Base-by-base conservation (phyloP, 371 early-diverging fungal genomes). In the Aphelidium insulamus region DNA sequence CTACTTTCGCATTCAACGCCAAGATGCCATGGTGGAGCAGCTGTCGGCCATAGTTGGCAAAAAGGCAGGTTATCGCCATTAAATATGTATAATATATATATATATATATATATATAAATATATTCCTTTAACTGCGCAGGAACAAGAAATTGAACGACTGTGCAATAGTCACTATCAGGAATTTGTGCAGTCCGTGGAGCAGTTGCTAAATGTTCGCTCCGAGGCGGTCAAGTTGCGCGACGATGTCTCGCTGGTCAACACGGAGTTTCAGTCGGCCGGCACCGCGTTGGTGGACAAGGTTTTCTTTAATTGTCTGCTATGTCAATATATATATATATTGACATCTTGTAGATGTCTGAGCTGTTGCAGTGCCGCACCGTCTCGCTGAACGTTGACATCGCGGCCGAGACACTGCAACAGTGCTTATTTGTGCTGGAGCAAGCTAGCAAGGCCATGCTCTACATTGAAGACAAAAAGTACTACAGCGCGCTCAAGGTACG, bases 101-200 rank as follows among this genome's bases (percentile, higher is more conserved):
- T n/a, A n/a, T n/a, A n/a, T n/a, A n/a, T n/a, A n/a, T n/a, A n/a
- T n/a, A n/a, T n/a, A n/a, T n/a, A n/a, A n/a, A n/a, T n/a, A n/a
- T n/a, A n/a, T n/a, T n/a, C n/a, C n/a, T n/a, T n/a, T n/a, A n/a
- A n/a, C n/a, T n/a, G n/a, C n/a, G n/a, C n/a, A 91, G 44, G 94
- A 92, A 46, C 63, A 66, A n/a, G 97, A 97, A 53, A 97, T 97
- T 43, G 90, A 91, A 56, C 72, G 76, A 44, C 76, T 97, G 66
- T 97, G 97, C 61, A 80, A 81, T 48, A 66, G 71, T 40, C 80
- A 97, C 50, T 88, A 90, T 46, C 85, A 86, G 71, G 94, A 95
- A 61, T 92, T 95, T 47, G 81, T 90, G 6, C 81, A 82, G 44
- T 74, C 86, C 1, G 84, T 95, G 0, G 94, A 86, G 38, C 84